phyloP scores from a whole-genome alignment of 768 basidiomycete species.

The Piloderma croceum region DNA sequence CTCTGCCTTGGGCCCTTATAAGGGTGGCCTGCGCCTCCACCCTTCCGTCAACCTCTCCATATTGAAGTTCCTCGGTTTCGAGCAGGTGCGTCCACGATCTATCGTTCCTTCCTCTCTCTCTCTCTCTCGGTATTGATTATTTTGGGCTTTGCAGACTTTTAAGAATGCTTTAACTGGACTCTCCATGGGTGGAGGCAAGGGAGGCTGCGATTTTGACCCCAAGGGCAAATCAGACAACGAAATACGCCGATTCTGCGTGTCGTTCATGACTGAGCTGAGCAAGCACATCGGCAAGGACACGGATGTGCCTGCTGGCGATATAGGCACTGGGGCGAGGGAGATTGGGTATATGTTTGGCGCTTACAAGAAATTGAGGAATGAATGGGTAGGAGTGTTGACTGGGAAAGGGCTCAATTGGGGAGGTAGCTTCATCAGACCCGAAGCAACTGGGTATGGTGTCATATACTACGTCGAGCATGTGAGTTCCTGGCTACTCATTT shows the following conservation, averaged over 20 bases:
- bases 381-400: constrained; percentile 66
- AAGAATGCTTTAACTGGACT: constrained; percentile 76
- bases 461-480: constrained; percentile 75
- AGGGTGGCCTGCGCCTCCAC: constrained; percentile 74
- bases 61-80: constrained; percentile 80
- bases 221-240: constrained; percentile 75
- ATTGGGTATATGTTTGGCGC: constrained; percentile 74
- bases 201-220: constrained; percentile 76
- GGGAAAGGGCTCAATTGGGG: constrained; percentile 68
- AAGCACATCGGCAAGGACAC: constrained; percentile 69
- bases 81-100: constrained; percentile 49
- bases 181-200: constrained; percentile 76
- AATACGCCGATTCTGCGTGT: constrained; percentile 53
- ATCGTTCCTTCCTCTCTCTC: background rate
- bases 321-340: constrained; percentile 72
- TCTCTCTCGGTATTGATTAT: background rate
- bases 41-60: constrained; percentile 77
- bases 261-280: constrained; percentile 73
- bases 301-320: constrained; percentile 72
- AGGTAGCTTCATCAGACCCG: constrained; percentile 68
- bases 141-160: constrained; percentile 36
- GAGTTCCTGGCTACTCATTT: constrained; percentile 20
- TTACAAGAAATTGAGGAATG: constrained; percentile 70
- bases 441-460: constrained; percentile 68
- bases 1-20: constrained; percentile 74